Percentiles rank a stretch among this genome's conserved stretches.
phyloP scores from a whole-genome alignment of 495 filamentous ascomycete species.

The Penicillium herquei region DNA sequence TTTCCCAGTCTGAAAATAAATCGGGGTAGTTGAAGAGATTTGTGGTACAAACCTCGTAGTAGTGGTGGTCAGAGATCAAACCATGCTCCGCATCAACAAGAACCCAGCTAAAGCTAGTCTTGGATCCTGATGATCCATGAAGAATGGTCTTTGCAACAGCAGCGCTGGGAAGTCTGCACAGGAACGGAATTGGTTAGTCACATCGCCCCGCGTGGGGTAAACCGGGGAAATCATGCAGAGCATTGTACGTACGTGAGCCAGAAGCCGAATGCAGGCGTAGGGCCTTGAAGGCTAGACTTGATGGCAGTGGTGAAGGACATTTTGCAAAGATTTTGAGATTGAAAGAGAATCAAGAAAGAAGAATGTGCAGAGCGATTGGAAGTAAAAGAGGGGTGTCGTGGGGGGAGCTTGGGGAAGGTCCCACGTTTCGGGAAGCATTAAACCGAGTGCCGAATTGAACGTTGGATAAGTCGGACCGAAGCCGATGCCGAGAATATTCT shows the following conservation, averaged over 20 bases:
- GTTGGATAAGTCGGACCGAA: too few relatives aligned
- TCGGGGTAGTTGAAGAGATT: too few relatives aligned
- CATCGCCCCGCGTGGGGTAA: background rate
- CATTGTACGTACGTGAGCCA: slow-evolving; percentile 36
- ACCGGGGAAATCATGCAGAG: background rate
- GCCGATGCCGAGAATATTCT: too few relatives aligned
- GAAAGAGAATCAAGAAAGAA: background rate
- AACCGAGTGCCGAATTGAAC: too few relatives aligned
- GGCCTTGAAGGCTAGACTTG: slow-evolving; percentile 15
- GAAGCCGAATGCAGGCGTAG: slow-evolving; percentile 29
- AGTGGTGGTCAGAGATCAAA: slow-evolving; percentile 47
- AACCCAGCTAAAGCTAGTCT: slow-evolving; percentile 56
- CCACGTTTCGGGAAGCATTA: background rate
- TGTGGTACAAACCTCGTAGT: slow-evolving; percentile 29
- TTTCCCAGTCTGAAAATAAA: too few relatives aligned
- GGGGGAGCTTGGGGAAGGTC: background rate
- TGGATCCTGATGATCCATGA: slow-evolving; percentile 26
- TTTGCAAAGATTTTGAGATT: background rate
- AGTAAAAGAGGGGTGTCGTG: background rate
- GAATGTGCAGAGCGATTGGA: background rate
- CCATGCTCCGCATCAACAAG: slow-evolving; percentile 81
- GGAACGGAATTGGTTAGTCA: background rate
- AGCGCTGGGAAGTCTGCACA: slow-evolving; percentile 31
- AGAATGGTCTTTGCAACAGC: slow-evolving; percentile 36
- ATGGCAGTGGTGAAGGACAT: slow-evolving; percentile 31